These are phyloP conservation scores for Clavariopsis aquatica DNA, from an alignment of 495 filamentous ascomycete species.

Conservation along the genomic window DNA sequence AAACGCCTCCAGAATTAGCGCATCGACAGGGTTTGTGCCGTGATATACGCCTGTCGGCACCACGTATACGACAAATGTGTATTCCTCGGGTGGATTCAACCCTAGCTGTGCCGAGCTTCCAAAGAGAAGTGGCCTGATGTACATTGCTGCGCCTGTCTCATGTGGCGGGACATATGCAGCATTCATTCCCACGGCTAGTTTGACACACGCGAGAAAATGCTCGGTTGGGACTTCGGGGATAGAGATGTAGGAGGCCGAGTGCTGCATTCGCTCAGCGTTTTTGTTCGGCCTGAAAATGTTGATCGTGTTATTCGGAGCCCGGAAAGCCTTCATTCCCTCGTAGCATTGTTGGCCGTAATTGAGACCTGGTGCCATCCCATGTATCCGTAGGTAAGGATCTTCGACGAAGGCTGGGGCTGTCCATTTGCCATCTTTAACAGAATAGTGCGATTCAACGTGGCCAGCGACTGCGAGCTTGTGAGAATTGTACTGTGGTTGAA, in stretches of 20 bases:
- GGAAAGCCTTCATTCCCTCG: conserved; percentile 92
- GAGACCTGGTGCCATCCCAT: conserved; percentile 85
- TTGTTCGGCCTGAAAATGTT: conserved; percentile 77
- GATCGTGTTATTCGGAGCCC: conserved; percentile 63
- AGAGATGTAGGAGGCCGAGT: conserved; percentile 74
- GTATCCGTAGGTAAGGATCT: conserved; percentile 77
- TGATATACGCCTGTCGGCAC: conserved; percentile 89
- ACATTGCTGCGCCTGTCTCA: conserved; percentile 81
- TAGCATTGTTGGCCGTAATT: conserved; percentile 96
- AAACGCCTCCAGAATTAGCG: conserved; percentile 74
- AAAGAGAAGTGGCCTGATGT: conserved; percentile 84
- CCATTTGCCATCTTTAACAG: conserved; percentile 70
- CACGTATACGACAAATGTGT: conserved; percentile 81
- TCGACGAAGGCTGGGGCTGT: conserved; percentile 68
- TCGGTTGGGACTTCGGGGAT: conserved; percentile 73
- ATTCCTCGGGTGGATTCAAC: conserved; percentile 80
- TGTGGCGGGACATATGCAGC: conserved; percentile 86
- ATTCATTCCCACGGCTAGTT: conserved; percentile 77
- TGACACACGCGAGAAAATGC: conserved; percentile 71
- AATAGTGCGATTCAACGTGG: conserved; percentile 75
- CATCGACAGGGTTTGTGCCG: conserved; percentile 76
- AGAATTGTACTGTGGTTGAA: background rate
- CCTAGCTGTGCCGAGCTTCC: conserved; percentile 79
- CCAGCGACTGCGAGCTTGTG: conserved; percentile 61
- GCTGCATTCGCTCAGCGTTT: conserved; percentile 79